Evolutionary conservation across 805 yeast species (phyloP), one percentile per base, ranked within the genome.

Genomic region (Candida loeiensis): DNA sequence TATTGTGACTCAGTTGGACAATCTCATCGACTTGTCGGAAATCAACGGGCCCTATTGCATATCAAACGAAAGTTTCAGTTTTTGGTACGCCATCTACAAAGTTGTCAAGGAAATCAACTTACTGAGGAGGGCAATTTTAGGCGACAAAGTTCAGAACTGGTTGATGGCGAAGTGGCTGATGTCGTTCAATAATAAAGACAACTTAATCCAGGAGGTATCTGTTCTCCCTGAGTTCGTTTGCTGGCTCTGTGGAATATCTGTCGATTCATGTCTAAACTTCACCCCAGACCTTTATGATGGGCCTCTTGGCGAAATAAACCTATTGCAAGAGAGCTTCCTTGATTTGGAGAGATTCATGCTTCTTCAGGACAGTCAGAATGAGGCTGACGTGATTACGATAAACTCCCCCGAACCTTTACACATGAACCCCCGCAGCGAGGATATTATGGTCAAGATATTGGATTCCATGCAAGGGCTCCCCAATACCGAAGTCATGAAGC

Each of bases 21-120:
- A 73, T 20, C 38, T 79, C 1, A 59, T 75, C 34, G 83, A 80
- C 26, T 53, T 74, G 4, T 61, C 85, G 0, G 82, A 77, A 33
- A 61, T 80, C 0, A 76, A 74, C 54, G 91, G 91, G 0, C 91
- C 93, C 2, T 51, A 59, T 1, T 17, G 46, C 1, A 38, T 80
- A 1, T 64, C 71, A 34, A 61, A 71, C 31, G 76, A 71, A 35
- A 62, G 83, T 3, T 58, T 77, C 20, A 46, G 53, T 11, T 76
- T 82, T 45, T 83, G 90, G 90, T 57, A 64, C 37, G 47, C 64
- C 0, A 46, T 75, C 3, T 55, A 68, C 12, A 53, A 54, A 3
- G 50, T 73, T 7, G 64, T 74, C 13, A 60, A 58, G 24, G 53
- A 53, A 2, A 55, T 64, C 14, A 61, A 60, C 15, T 52, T 66